Conservation (phyloP, 2,329 filamentous ascomycete species). For the Fusarium luffae region DNA sequence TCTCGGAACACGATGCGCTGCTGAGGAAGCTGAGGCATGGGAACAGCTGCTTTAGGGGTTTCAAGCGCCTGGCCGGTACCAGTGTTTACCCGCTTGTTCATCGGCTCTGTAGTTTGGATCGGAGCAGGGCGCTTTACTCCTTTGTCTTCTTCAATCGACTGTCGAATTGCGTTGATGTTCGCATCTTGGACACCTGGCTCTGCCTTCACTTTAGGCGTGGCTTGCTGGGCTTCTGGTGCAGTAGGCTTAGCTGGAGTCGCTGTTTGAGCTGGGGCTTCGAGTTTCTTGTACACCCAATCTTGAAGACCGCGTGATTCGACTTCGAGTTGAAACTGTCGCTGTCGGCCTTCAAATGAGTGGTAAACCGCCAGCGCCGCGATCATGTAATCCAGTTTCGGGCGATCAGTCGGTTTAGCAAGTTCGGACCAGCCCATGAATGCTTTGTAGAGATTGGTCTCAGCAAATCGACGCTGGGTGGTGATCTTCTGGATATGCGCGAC, state of each 20-base stretch:
- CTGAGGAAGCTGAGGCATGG: neutral
- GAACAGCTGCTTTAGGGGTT: neutral
- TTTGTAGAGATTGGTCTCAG: too few species aligned
- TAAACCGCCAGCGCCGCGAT: constrained; percentile 3
- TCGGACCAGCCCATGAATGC: constrained; percentile 1
- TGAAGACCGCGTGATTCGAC: neutral
- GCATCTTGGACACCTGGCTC: neutral
- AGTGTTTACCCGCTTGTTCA: too few species aligned
- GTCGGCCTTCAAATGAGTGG: too few species aligned
- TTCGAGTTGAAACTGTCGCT: neutral
- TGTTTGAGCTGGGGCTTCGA: neutral
- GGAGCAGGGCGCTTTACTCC: too few species aligned
- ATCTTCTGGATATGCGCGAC: neutral
- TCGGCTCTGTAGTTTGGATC: too few species aligned
- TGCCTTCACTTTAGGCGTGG: neutral
- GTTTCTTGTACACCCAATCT: constrained; percentile 8
- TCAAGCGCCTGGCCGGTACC: neutral
- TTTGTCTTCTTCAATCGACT: constrained; percentile 2
- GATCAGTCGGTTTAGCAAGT: too few species aligned
- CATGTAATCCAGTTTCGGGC: neutral
- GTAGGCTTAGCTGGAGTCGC: neutral
- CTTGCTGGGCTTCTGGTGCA: neutral
- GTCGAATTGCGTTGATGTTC: neutral
- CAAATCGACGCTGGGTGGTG: too few species aligned
- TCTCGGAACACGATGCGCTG: neutral